Conservation (phyloP, 2,329 filamentous ascomycete species). For the Xylariomycetidae sp. region DNA sequence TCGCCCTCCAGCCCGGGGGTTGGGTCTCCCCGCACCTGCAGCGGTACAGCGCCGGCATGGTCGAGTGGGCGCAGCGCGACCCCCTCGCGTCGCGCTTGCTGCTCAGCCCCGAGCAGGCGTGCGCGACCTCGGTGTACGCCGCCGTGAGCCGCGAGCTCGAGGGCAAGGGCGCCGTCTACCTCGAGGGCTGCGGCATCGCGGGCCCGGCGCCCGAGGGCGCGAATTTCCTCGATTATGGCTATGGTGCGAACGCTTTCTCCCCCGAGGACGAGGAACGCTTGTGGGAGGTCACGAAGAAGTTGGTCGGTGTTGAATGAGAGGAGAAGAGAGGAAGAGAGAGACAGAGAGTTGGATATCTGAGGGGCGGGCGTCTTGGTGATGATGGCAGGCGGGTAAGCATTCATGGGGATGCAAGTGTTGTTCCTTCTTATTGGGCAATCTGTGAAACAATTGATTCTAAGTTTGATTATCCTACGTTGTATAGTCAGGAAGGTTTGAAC, state of each 20-base stretch:
- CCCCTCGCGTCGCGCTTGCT: not conserved
- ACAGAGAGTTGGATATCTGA: too few relatives aligned
- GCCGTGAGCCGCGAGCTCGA: constrained; percentile 33
- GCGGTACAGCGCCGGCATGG: not conserved
- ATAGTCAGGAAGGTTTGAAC: too few relatives aligned
- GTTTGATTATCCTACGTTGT: too few relatives aligned
- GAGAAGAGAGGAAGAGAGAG: too few relatives aligned
- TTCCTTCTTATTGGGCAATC: too few relatives aligned
- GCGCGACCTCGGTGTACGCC: constrained; percentile 26
- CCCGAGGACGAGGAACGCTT: constrained; percentile 31
- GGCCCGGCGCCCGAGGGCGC: constrained; percentile 20
- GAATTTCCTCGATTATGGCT: constrained; percentile 17
- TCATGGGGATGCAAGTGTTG: too few relatives aligned
- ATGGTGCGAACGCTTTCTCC: constrained; percentile 28
- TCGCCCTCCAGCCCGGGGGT: constrained; percentile 4
- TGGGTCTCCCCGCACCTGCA: not conserved
- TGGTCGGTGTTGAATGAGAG: constrained; percentile 18
- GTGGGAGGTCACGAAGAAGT: constrained; percentile 26
- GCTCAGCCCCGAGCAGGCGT: not conserved
- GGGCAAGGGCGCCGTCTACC: constrained; percentile 34
- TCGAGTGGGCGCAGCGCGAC: not conserved
- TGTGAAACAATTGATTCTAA: too few relatives aligned
- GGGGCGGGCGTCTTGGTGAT: too few relatives aligned
- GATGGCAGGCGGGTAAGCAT: too few relatives aligned
- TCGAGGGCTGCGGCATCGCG: constrained; percentile 33